Evolutionary conservation across 106 monocot genomes (phyloP), one percentile per base, ranked within the genome.

Genomic region (Apostasia ramifera): DNA sequence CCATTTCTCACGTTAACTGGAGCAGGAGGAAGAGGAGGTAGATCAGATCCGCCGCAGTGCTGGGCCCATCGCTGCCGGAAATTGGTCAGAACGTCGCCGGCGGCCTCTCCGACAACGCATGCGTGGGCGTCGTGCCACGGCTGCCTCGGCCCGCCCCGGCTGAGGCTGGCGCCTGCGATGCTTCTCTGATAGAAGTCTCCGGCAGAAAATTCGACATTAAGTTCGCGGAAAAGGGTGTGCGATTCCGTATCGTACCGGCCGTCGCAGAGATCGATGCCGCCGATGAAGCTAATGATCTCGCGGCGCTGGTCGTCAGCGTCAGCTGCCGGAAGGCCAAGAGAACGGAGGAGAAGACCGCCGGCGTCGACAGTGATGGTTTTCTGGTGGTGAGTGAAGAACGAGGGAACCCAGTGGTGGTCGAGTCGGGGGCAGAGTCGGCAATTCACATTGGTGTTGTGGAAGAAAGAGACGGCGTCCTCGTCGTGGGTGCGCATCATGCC

Each of bases 81-180:
- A 66, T 84, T 88, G 1, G 76, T 40, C 4, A 88, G 57, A 4
- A 81, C 71, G 51, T 84, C 88, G 26, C 41, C 5, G 2, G 84
- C 76, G 0, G 88, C 88, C 2, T 42, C 70, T 6, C 88, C 88
- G 0, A 11, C 42, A 1, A 86, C 10, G 13, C 67, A 57, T 4
- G 82, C 65, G 12, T 86, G 86, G 1, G 59, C 67, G 60, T 84
- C 88, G 38, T 88, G 88, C 88, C 88, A 81, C n/a, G 84, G 79
- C 61, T 84, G 74, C 48, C 84, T 44, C 2, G 86, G 86, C 5
- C 86, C 86, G 8, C 86, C 86, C 1, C 9, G 59, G 0, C 8
- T 67, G 45, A 80, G 44, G 5, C 15, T 39, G 12, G 82, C 79
- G 4, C 59, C 67, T 26, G 79, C 2, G 37, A 86, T 69, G 77